Percentiles rank a stretch among this genome's conserved stretches.
Evolutionary conservation across 164 flowering plant genomes (phyloP).

Genomic region (Dillenia turbinata): DNA sequence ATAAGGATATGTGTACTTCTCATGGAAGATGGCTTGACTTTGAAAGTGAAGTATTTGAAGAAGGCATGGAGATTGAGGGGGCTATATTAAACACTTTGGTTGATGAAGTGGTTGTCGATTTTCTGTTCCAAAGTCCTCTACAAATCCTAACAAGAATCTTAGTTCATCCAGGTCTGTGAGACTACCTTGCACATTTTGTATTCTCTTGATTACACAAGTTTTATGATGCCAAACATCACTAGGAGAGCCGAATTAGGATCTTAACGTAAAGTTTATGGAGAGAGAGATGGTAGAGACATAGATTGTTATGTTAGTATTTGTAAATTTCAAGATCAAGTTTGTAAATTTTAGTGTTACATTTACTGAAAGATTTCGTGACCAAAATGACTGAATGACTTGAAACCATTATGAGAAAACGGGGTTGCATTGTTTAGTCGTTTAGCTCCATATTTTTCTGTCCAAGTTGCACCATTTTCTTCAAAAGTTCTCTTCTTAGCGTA

Average conservation of each 20-base stretch:
- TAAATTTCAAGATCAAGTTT: too few relatives aligned
- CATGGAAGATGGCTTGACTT: constrained; percentile 64
- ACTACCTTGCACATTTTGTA: neutral
- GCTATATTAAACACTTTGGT: constrained; percentile 36
- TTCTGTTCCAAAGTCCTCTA: constrained; percentile 11
- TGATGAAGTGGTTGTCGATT: constrained; percentile 50
- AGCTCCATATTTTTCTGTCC: too few relatives aligned
- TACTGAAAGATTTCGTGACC: too few relatives aligned
- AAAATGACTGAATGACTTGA: too few relatives aligned
- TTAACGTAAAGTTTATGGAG: neutral
- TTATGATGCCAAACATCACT: neutral
- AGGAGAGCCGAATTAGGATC: neutral
- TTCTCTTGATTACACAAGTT: neutral
- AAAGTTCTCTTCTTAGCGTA: too few relatives aligned
- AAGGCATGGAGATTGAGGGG: constrained; percentile 42
- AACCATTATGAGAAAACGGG: too few relatives aligned
- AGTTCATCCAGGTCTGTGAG: neutral
- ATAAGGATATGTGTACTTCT: constrained; percentile 57
- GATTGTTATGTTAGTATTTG: too few relatives aligned
- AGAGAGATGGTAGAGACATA: too few relatives aligned
- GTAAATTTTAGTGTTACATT: too few relatives aligned
- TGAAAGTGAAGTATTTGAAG: constrained; percentile 45
- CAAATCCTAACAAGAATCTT: neutral
- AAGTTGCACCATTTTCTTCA: too few relatives aligned
- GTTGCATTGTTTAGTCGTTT: too few relatives aligned